Evolutionary conservation across 805 yeast genomes (phyloP).

Genomic region (Starmerella davenportii): DNA sequence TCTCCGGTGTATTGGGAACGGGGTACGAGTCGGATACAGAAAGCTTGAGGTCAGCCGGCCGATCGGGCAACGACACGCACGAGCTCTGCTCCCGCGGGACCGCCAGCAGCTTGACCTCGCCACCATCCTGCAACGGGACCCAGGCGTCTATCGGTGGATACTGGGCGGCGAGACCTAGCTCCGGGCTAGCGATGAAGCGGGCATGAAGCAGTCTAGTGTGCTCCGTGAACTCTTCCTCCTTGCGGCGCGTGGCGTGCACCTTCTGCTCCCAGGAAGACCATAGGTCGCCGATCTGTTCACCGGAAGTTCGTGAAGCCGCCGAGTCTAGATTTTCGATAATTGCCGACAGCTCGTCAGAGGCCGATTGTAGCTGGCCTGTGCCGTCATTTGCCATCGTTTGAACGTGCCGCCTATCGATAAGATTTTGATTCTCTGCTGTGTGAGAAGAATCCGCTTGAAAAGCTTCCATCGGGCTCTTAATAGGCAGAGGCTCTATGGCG

Average conservation of each 20-base stretch:
- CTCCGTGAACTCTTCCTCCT: conserved; percentile 3
- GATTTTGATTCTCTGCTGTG: background rate
- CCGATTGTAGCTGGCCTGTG: too few relatives aligned
- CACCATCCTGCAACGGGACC: conserved; percentile 18
- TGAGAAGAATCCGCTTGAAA: background rate
- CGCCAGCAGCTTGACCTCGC: conserved; percentile 21
- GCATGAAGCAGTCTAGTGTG: conserved; percentile 6
- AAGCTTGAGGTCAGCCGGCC: conserved; percentile 30
- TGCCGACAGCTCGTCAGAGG: too few relatives aligned
- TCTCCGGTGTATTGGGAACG: conserved; percentile 23
- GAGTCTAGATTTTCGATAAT: background rate
- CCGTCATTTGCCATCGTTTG: too few relatives aligned
- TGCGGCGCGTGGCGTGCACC: conserved; percentile 4
- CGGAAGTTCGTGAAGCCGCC: background rate
- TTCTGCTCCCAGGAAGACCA: background rate
- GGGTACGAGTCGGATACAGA: conserved; percentile 23
- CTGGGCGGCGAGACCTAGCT: conserved; percentile 13
- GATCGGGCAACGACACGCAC: conserved; percentile 28
- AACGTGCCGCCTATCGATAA: too few relatives aligned
- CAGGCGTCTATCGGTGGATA: conserved; percentile 43
- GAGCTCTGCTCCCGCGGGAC: conserved; percentile 31
- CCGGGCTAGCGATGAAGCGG: conserved; percentile 10
- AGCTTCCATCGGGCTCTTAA: background rate
- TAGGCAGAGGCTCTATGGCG: background rate
- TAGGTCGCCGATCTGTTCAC: background rate